These are phyloP conservation scores for Capsella rubella DNA, from an alignment of 441 rosid genomes.

Conservation along the genomic window DNA sequence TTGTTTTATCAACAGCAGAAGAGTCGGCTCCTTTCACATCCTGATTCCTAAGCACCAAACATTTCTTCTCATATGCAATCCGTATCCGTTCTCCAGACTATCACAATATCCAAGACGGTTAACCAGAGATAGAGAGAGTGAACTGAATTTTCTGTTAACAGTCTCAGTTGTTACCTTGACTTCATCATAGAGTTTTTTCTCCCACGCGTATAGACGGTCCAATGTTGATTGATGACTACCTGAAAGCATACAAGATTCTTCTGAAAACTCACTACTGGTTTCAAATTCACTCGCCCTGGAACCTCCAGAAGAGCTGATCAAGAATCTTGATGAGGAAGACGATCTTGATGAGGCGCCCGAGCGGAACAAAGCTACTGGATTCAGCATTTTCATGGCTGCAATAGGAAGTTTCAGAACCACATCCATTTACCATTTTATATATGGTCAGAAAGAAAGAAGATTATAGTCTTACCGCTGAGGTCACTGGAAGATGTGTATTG, in stretches of 20 bases:
- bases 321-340: slow-evolving; percentile 82
- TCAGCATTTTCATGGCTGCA: slow-evolving; percentile 86
- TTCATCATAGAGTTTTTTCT: slow-evolving; percentile 95
- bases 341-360: slow-evolving; percentile 79
- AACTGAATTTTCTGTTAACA: not conserved
- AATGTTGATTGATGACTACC: slow-evolving; percentile 90
- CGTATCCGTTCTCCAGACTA: slow-evolving; percentile 89
- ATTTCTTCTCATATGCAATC: slow-evolving; percentile 85
- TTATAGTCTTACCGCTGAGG: slow-evolving; percentile 62
- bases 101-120: slow-evolving; percentile 11
- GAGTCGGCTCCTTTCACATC: slow-evolving; percentile 82
- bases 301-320: slow-evolving; percentile 62
- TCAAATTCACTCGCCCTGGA: slow-evolving; percentile 67
- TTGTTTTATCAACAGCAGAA: slow-evolving; percentile 67
- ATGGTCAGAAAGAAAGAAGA: not conserved
- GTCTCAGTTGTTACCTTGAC: slow-evolving; percentile 69
- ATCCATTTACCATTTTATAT: not conserved
- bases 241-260: slow-evolving; percentile 71
- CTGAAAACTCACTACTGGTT: slow-evolving; percentile 75
- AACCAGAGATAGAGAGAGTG: not conserved
- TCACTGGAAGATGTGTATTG: slow-evolving; percentile 67
- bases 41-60: slow-evolving; percentile 72
- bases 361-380: slow-evolving; percentile 92
- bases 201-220: slow-evolving; percentile 90
- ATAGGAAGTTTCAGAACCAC: slow-evolving; percentile 25